Evolutionary conservation across 768 basidiomycete species (phyloP), one percentile per base, ranked within the genome.

Genomic region (Pleurotus salmoneostramineus): DNA sequence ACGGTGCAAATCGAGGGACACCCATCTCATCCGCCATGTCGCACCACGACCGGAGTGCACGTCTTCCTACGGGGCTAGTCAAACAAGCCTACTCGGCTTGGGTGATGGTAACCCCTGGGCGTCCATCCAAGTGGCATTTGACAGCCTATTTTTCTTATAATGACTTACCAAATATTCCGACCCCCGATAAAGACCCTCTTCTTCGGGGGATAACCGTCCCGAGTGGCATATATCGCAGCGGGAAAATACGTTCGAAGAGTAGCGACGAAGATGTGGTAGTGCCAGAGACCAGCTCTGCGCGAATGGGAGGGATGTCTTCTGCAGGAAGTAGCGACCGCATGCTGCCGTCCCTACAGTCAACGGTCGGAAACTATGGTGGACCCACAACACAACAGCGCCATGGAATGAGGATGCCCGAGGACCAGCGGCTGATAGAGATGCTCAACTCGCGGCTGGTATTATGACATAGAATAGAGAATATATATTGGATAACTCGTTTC

Each of bases 1-100:
- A 85, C 58, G 81, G 81, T 11, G 77, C 79, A 36, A 75, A 81
- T 51, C 76, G 79, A 42, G 74, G 74, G 31, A 74, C 73, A 31
- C 77, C 77, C 14, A 74, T 77, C 7, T 82, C 79, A 17, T 78
- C 83, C 36, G 80, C 83, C 5, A 60, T 82, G 60, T 82, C 83
- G 27, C 83, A 85, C 68, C 80, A 80, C 63, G 83, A 83, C 62
- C 75, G 83, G 34, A 77, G 78, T 57, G 74, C 77, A 10, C 76
- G 77, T 49, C 79, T 79, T 52, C 82, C 84, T 50, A 63, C 74
- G 10, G 85, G 85, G 17, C 74, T 88, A 50, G 81, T 87, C 56
- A 87, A 87, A 68, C 85, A 87, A 66, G 83, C 85, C n/a, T 88
- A 88, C 66, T 87, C 85, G 14, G 85, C 83, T 21, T 84, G 80